phyloP scores from a whole-genome alignment of 2,329 filamentous ascomycete genomes.

The Fusarium begoniae region DNA sequence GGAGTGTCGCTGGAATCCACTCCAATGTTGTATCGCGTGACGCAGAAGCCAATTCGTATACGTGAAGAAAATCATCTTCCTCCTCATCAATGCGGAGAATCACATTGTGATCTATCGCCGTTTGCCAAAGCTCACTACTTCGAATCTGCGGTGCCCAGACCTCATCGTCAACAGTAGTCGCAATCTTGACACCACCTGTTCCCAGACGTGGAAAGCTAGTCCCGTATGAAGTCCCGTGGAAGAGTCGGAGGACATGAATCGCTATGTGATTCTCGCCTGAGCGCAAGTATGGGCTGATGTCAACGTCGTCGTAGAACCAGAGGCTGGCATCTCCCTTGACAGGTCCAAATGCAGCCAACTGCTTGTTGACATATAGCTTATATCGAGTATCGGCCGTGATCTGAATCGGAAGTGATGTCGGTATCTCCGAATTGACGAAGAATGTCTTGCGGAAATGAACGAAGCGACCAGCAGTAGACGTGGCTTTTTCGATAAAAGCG shows the following conservation, averaged over 20 bases:
- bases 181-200: background rate
- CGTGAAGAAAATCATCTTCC: conserved; percentile 1
- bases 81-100: background rate
- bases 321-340: background rate
- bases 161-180: rapidly evolving
- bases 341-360: background rate
- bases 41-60: background rate
- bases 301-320: background rate
- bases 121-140: background rate
- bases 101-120: background rate
- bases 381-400: background rate
- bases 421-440: background rate
- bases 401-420: background rate
- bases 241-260: background rate
- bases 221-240: background rate
- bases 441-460: background rate
- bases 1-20: background rate
- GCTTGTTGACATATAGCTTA: background rate
- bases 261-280: background rate
- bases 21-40: rapidly evolving
- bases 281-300: background rate
- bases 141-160: background rate
- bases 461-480: background rate
- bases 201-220: background rate
- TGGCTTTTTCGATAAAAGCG: background rate